phyloP scores from a whole-genome alignment of 78 protist species.

The Chrysochromulina parva region DNA sequence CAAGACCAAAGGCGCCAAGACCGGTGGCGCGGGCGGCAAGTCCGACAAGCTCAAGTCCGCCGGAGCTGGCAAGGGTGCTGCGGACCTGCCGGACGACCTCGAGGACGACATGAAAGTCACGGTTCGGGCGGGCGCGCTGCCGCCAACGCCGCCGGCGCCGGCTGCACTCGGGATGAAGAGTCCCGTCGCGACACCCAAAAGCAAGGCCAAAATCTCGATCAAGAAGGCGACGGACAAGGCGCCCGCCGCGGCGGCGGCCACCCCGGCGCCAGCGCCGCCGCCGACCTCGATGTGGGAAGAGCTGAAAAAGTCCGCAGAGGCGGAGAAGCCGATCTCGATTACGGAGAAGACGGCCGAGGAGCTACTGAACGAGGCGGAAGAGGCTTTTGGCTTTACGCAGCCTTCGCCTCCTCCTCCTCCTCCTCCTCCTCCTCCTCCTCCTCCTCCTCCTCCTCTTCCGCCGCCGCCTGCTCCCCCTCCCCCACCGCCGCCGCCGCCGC shows the following conservation, averaged over 20 bases:
- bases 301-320: too few relatives aligned
- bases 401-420: too few relatives aligned
- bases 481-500: too few relatives aligned
- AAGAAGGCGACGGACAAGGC: background rate
- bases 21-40: background rate
- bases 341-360: too few relatives aligned
- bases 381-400: too few relatives aligned
- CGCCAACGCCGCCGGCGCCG: background rate
- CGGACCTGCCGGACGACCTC: background rate
- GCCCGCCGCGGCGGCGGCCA: background rate
- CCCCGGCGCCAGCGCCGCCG: background rate
- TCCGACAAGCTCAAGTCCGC: background rate
- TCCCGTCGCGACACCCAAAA: background rate
- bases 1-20: background rate
- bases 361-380: too few relatives aligned
- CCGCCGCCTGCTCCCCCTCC: too few relatives aligned
- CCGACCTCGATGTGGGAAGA: too few relatives aligned
- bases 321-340: too few relatives aligned
- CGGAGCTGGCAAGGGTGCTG: background rate
- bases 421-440: too few relatives aligned
- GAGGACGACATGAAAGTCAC: background rate
- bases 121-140: background rate
- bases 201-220: background rate
- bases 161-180: too few relatives aligned
- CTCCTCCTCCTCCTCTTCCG: too few relatives aligned